Evolutionary conservation across 2,329 filamentous ascomycete species (phyloP), one percentile per base, ranked within the genome.

Genomic region (Torrubiella hemipterigena): DNA sequence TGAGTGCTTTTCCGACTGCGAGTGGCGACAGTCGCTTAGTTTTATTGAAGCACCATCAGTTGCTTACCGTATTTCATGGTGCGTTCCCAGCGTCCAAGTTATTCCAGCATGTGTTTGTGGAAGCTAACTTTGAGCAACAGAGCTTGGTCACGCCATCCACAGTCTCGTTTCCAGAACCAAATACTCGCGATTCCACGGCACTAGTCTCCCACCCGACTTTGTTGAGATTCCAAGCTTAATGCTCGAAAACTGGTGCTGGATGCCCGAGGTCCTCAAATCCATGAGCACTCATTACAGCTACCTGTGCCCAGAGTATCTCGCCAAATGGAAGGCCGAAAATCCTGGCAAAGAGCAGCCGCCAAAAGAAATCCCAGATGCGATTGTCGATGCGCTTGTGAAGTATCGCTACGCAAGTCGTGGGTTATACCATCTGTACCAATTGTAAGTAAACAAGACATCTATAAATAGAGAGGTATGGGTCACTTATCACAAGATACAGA

Each of bases 161-260:
- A 20, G 23, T 30, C 29, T 30, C 7, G 11, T 30, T 9, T 18
- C 29, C 15, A 18, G 19, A 20, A 30, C 29, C 10, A 30, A 30
- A 22, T 30, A 30, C 23, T 18, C 20, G 19, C 29, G 21, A 12
- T 30, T 30, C 19, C 29, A 30, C 13, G 29, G 29, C 11, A 21
- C 14, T 3, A 18, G 19, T 13, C 13, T 30, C 13, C 29, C 29
- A n/a, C 18, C 23, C 5, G 29, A 30, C 29, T 22, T 30, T 30
- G 29, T 18, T 24, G 29, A 30, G 17, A 22, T 30, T 18, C 29
- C 20, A 9, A 30, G 29, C 20, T 22, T 20, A 24, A 15, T 30
- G n/a, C 20, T 30, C 9, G 29, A 30, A 20, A 30, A 30, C 19
- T 30, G 29, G 29, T 30, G 29, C 21, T 30, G 29, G 29, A 23